phyloP scores from a whole-genome alignment of 495 filamentous ascomycete genomes.

The Penicillium paradoxum region DNA sequence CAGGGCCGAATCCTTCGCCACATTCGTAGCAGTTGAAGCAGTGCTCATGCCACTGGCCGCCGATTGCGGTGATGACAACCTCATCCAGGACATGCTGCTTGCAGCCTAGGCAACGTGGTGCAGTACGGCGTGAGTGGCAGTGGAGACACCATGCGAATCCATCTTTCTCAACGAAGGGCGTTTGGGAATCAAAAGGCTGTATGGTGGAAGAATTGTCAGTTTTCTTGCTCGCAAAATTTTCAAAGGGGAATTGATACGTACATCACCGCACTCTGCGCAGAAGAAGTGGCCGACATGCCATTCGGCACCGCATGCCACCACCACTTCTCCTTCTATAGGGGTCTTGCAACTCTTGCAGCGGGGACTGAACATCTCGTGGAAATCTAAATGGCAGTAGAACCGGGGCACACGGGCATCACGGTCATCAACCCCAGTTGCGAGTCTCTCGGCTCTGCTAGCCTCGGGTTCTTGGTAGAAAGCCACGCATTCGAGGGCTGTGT shows the following conservation, averaged over 20 bases:
- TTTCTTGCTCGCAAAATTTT: not conserved
- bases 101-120: constrained; percentile 82
- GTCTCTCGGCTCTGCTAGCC: constrained; percentile 58
- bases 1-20: constrained; percentile 50
- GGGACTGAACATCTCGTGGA: constrained; percentile 90
- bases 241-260: constrained; percentile 24
- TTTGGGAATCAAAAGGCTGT: constrained; percentile 70
- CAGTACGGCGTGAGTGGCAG: constrained; percentile 88
- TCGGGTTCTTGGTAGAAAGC: constrained; percentile 94
- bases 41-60: constrained; percentile 86
- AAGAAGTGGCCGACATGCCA: constrained; percentile 99
- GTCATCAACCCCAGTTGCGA: constrained; percentile 51
- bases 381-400: constrained; percentile 98
- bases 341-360: constrained; percentile 96
- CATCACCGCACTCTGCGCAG: constrained; percentile 97
- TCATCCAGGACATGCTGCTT: constrained; percentile 79
- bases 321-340: constrained; percentile 94
- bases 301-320: constrained; percentile 86
- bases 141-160: constrained; percentile 97
- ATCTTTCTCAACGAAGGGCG: constrained; percentile 94
- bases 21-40: constrained; percentile 86
- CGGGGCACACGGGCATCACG: constrained; percentile 60
- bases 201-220: not conserved
- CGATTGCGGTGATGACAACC: constrained; percentile 78
- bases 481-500: constrained; percentile 83